A percentile compares a stretch with the other conserved stretches of the same genome.
Evolutionary conservation across 164 flowering plant species (phyloP).

Genomic region (Nymphaea colorata): DNA sequence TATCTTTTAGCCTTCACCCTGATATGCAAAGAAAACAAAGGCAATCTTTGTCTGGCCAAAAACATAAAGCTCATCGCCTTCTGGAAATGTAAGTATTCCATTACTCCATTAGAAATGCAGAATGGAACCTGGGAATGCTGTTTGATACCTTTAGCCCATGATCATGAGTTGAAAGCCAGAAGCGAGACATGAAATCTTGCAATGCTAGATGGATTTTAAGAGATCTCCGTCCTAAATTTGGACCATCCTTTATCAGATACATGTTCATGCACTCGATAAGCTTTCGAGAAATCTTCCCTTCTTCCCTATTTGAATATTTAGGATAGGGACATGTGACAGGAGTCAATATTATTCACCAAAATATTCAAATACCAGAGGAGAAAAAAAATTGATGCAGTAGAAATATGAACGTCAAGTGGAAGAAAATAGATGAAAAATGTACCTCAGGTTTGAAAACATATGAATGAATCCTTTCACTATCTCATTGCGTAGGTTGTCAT

Average conservation of each 20-base stretch:
- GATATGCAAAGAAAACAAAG: too few species aligned
- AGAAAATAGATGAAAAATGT: neutral
- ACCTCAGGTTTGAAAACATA: constrained; percentile 64
- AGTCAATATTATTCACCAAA: neutral
- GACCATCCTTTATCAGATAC: constrained; percentile 78
- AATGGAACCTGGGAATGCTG: too few species aligned
- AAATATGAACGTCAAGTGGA: neutral
- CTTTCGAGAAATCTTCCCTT: constrained; percentile 74
- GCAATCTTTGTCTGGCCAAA: too few species aligned
- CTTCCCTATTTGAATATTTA: constrained; percentile 39
- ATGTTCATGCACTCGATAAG: constrained; percentile 81
- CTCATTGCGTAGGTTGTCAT: constrained; percentile 47
- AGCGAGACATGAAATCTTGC: constrained; percentile 53
- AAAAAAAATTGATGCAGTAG: too few species aligned
- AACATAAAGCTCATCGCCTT: too few species aligned
- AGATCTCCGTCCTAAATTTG: constrained; percentile 54
- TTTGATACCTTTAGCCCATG: constrained; percentile 53
- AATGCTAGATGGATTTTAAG: constrained; percentile 66
- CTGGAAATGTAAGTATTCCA: too few species aligned
- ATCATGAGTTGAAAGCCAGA: constrained; percentile 72
- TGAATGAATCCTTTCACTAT: constrained; percentile 45
- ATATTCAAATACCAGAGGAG: neutral
- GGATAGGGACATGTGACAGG: neutral
- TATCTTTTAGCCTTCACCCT: too few species aligned
- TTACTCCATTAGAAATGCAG: too few species aligned